phyloP scores from a whole-genome alignment of 2,329 filamentous ascomycete genomes.

The Colletotrichum scovillei region DNA sequence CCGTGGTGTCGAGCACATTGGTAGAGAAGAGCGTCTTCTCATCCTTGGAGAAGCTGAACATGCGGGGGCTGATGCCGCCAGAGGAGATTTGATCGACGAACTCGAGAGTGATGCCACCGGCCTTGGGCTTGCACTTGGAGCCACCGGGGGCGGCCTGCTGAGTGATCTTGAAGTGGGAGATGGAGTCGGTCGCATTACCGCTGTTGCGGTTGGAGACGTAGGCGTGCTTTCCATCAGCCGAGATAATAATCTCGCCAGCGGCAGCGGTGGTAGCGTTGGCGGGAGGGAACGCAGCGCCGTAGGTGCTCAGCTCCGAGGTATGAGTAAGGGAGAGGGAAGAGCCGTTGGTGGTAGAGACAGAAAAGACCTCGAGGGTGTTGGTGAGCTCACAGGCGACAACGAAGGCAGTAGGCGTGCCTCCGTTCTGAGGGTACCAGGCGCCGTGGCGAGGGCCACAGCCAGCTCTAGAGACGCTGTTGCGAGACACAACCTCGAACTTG shows the following conservation, averaged over 20 bases:
- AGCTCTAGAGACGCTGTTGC: slow-evolving; percentile 45
- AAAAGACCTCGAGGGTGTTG: slow-evolving; percentile 57
- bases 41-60: slow-evolving; percentile 55
- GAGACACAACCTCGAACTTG: slow-evolving; percentile 50
- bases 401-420: slow-evolving; percentile 54
- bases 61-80: slow-evolving; percentile 55
- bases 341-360: slow-evolving; percentile 49
- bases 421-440: slow-evolving; percentile 54
- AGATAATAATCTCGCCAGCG: slow-evolving; percentile 58
- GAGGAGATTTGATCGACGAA: slow-evolving; percentile 48
- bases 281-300: slow-evolving; percentile 45
- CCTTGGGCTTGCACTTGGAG: slow-evolving; percentile 39
- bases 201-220: slow-evolving; percentile 65
- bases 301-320: slow-evolving; percentile 51
- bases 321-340: slow-evolving; percentile 49
- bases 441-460: slow-evolving; percentile 64
- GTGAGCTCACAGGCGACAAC: slow-evolving; percentile 58
- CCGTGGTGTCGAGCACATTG: slow-evolving; percentile 49
- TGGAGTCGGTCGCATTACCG: slow-evolving; percentile 56
- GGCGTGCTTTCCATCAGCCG: slow-evolving; percentile 54
- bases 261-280: slow-evolving; percentile 51
- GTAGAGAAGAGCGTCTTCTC: slow-evolving; percentile 54
- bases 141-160: slow-evolving; percentile 35
- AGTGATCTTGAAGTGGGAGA: slow-evolving; percentile 57
- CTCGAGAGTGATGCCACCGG: slow-evolving; percentile 44